Evolutionary conservation across 352 stramenopile genomes (phyloP), one percentile per base, ranked within the genome.

Genomic region (Globisporangium parvum): DNA sequence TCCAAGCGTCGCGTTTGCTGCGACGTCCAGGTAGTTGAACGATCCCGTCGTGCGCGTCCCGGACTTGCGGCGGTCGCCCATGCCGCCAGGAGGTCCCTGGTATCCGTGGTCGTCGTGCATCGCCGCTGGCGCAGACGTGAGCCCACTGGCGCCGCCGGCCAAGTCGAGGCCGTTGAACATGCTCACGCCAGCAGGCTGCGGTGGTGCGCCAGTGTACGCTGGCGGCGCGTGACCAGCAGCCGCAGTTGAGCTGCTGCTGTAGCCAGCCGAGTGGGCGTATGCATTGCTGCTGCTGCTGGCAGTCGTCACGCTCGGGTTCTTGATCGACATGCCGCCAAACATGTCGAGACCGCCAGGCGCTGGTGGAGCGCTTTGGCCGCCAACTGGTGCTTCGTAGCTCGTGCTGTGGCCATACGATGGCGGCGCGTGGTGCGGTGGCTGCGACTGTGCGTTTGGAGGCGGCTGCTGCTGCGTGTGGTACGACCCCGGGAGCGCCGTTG

Each of bases 261-360:
- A 37, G 31, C 31, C 31, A 14, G 31, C 31, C 8, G 31, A 37
- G 31, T 37, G 31, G 6, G 31, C 31, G 31, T 37, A 37, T 8
- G 31, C 26, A 31, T 6, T 37, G 31, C 31, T 37, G 31, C 31
- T 44, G 39, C 39, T 44, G 6, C 11, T n/a, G 18, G 39, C 39
- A 44, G 44, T 15, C 53, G 42, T 18, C 5, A 33, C 28, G 9
- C 53, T 47, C 11, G 66, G 60, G 24, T 67, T 59, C 63, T 77
- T 83, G 20, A 91, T 21, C 6, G 81, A 75, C 81, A 91, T 91
- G 12, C 81, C 81, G 26, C 75, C 79, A 63, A 91, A 91, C 81
- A 91, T 91, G 49, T 87, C 73, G 33, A 73, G 59, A 1, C 57
- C 63, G 21, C 60, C 55, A 21, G 48, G 31, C 8, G 31, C 31